Conservation (phyloP, 2,329 filamentous ascomycete genomes). For the Sclerotinia trifoliorum region DNA sequence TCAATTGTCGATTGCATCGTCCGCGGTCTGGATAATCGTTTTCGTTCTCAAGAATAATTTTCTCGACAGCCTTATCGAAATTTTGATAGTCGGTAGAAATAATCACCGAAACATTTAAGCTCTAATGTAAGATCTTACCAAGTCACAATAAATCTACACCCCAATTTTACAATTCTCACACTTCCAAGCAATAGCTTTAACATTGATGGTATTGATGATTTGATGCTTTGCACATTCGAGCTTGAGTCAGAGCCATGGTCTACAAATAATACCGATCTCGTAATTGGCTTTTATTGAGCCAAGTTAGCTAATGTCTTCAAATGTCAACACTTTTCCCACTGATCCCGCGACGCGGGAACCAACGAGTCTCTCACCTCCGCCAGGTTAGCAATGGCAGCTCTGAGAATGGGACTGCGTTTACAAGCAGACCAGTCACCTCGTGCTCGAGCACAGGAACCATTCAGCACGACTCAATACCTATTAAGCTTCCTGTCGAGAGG, state of each 20-base stretch:
- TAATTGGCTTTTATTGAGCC: slow-evolving; percentile 20
- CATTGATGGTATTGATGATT: slow-evolving; percentile 1
- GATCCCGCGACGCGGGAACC: slow-evolving; percentile 34
- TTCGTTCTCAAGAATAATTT: slow-evolving; percentile 21
- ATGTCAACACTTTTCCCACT: slow-evolving; percentile 34
- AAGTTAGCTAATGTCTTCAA: slow-evolving; percentile 26
- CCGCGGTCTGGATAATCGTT: slow-evolving; percentile 8
- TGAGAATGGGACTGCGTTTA: slow-evolving; percentile 26
- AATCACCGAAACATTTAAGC: slow-evolving; percentile 6
- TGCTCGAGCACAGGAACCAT: slow-evolving; percentile 34
- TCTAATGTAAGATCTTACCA: no score
- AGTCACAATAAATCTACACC: slow-evolving; percentile 12
- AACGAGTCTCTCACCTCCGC: slow-evolving; percentile 37
- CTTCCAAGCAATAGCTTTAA: neutral
- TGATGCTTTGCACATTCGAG: neutral
- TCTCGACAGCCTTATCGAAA: slow-evolving; percentile 21
- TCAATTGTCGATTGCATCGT: neutral
- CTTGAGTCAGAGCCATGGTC: slow-evolving; percentile 28
- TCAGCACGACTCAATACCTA: slow-evolving; percentile 29
- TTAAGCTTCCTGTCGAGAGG: slow-evolving; percentile 32
- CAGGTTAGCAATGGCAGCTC: slow-evolving; percentile 39
- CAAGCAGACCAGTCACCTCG: slow-evolving; percentile 32
- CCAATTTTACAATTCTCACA: slow-evolving; percentile 1
- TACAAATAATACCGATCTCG: slow-evolving; percentile 16
- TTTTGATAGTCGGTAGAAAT: slow-evolving; percentile 20